Evolutionary conservation across 768 basidiomycete species (phyloP).

Genomic region (Dendrothele bispora): DNA sequence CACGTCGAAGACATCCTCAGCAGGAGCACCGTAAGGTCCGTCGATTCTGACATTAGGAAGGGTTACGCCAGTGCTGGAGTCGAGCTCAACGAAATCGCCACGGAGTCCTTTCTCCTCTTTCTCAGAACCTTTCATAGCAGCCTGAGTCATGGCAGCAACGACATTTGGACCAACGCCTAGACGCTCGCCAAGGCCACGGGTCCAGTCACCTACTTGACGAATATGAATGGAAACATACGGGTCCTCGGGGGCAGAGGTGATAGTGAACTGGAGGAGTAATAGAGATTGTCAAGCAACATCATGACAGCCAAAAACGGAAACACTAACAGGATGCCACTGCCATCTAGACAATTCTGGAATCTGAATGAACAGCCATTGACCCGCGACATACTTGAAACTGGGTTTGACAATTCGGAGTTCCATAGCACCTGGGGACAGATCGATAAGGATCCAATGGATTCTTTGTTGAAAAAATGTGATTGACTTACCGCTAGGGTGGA

Average conservation of each 20-base stretch:
- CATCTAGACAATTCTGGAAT: conserved; percentile 80
- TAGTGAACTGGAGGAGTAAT: conserved; percentile 69
- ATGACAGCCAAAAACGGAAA: background rate
- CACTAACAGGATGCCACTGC: conserved; percentile 96
- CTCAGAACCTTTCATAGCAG: conserved; percentile 75
- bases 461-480: conserved; percentile 4
- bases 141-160: conserved; percentile 75
- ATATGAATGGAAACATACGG: conserved; percentile 91
- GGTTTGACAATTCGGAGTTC: conserved; percentile 91
- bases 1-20: conserved; percentile 84
- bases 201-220: conserved; percentile 92
- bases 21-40: conserved; percentile 91
- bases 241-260: conserved; percentile 93
- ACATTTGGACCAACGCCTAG: conserved; percentile 80
- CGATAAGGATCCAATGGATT: conserved; percentile 10
- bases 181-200: conserved; percentile 78
- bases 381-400: conserved; percentile 87
- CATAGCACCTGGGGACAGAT: conserved; percentile 91
- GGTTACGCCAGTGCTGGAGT: conserved; percentile 44
- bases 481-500: conserved; percentile 82
- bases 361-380: conserved; percentile 91
- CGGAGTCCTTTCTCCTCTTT: conserved; percentile 58
- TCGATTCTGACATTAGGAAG: conserved; percentile 80
- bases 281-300: conserved; percentile 8
- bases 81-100: conserved; percentile 83